Evolutionary conservation across 2,329 filamentous ascomycete genomes (phyloP).

Genomic region (Ophiocordyceps camponoti-leonardi): DNA sequence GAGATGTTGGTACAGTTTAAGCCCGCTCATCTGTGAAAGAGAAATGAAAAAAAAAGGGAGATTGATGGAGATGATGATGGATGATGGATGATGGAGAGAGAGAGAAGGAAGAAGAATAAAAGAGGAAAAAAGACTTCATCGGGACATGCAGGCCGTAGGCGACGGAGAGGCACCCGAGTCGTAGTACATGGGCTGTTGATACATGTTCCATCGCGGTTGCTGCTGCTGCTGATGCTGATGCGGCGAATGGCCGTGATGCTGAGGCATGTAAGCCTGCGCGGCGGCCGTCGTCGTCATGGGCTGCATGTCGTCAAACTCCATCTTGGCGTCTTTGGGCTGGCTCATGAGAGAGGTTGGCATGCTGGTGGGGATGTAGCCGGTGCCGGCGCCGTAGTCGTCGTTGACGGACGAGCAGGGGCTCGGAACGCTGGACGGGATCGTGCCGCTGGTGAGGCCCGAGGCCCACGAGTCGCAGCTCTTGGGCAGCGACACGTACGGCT

Average conservation of each 20-base stretch:
- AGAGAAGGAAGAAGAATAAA: background rate
- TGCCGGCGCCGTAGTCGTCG: slow-evolving; percentile 23
- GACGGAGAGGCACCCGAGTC: slow-evolving; percentile 2
- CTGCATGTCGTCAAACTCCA: slow-evolving; percentile 21
- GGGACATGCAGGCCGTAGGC: slow-evolving; percentile 2
- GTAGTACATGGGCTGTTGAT: slow-evolving; percentile 14
- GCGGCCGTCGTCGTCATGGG: slow-evolving; percentile 4
- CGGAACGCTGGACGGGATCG: slow-evolving; percentile 25
- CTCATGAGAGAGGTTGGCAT: slow-evolving; percentile 22
- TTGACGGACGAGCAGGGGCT: slow-evolving; percentile 32
- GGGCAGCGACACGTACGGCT: slow-evolving; percentile 15
- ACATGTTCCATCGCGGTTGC: slow-evolving; percentile 16
- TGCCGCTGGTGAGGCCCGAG: slow-evolving; percentile 16
- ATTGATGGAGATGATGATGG: background rate
- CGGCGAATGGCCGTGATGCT: background rate
- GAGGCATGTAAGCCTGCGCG: slow-evolving; percentile 10
- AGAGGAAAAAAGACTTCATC: slow-evolving; percentile 1
- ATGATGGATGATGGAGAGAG: background rate
- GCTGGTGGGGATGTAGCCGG: slow-evolving; percentile 30
- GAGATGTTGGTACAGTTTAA: too few species aligned
- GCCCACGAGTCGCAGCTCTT: slow-evolving; percentile 30
- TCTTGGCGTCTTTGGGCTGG: slow-evolving; percentile 16
- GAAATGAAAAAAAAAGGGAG: background rate
- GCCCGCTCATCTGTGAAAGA: too few species aligned
- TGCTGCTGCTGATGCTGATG: slow-evolving; percentile 10